Conservation (phyloP, 352 stramenopile genomes). For the Globisporangium camurandrum region DNA sequence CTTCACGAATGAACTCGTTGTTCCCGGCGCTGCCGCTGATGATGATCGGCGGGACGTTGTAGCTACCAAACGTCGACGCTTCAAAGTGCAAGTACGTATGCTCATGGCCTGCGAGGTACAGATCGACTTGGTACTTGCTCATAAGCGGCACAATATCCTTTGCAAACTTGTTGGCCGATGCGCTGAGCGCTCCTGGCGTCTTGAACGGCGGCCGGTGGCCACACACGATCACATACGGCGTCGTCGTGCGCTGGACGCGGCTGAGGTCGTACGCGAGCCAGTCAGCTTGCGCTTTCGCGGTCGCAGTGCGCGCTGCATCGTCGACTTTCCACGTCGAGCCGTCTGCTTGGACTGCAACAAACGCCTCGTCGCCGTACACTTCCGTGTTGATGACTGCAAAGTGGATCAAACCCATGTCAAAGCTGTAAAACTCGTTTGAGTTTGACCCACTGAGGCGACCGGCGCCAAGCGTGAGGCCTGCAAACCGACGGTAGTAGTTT, state of each 20-base stretch:
- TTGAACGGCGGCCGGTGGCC: slow-evolving; percentile 68
- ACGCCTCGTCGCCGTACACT: slow-evolving; percentile 65
- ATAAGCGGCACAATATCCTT: slow-evolving; percentile 65
- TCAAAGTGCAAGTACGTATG: slow-evolving; percentile 70
- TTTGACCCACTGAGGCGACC: slow-evolving; percentile 46
- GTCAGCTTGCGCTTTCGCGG: slow-evolving; percentile 24
- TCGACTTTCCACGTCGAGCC: slow-evolving; percentile 41
- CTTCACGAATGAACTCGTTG: slow-evolving; percentile 62
- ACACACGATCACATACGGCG: slow-evolving; percentile 67
- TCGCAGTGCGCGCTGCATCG: slow-evolving; percentile 25
- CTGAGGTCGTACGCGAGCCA: slow-evolving; percentile 74
- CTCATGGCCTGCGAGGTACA: slow-evolving; percentile 64
- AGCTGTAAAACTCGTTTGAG: slow-evolving; percentile 76
- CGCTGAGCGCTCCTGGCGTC: slow-evolving; percentile 34
- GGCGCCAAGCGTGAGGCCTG: slow-evolving; percentile 38
- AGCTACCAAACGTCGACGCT: slow-evolving; percentile 33
- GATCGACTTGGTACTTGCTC: slow-evolving; percentile 64
- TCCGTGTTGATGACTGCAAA: slow-evolving; percentile 80
- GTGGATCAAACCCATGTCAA: slow-evolving; percentile 49
- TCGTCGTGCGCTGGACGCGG: slow-evolving; percentile 44
- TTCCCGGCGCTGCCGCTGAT: slow-evolving; percentile 68
- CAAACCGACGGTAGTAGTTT: slow-evolving; percentile 68
- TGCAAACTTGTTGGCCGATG: slow-evolving; percentile 40
- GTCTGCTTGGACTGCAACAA: slow-evolving; percentile 30
- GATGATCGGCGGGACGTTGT: slow-evolving; percentile 59